These are phyloP conservation scores for Cercospora brassicicola DNA, from an alignment of 2,329 filamentous ascomycete genomes.

Conservation along the genomic window DNA sequence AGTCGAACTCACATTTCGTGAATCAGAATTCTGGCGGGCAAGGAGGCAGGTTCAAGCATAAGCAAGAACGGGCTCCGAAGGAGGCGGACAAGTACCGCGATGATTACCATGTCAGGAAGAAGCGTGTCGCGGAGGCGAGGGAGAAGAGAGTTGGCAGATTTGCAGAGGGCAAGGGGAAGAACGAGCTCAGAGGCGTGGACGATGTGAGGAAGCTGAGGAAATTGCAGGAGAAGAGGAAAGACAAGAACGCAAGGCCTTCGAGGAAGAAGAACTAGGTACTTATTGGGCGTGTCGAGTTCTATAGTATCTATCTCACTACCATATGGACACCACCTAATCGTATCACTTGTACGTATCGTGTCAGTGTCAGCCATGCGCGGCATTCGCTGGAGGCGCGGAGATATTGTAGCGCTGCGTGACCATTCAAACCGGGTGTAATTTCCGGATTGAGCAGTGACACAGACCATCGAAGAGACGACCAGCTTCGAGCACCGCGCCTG, in stretches of 20 bases:
- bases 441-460: not conserved
- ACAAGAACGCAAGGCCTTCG: slow-evolving; percentile 82
- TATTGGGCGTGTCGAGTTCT: not conserved
- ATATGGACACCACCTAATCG: not conserved
- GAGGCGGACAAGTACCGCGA: slow-evolving; percentile 87
- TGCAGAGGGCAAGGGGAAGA: slow-evolving; percentile 67
- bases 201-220: slow-evolving; percentile 83
- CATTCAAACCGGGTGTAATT: not conserved
- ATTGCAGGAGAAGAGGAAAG: slow-evolving; percentile 70
- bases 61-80: slow-evolving; percentile 83
- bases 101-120: slow-evolving; percentile 88
- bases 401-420: not conserved
- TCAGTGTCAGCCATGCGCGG: not conserved
- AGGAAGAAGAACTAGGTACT: slow-evolving; percentile 16
- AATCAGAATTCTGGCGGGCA: slow-evolving; percentile 38
- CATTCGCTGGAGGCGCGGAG: not conserved
- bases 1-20: slow-evolving; percentile 35
- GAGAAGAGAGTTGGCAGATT: slow-evolving; percentile 78
- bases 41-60: slow-evolving; percentile 75
- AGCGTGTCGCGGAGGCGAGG: slow-evolving; percentile 81
- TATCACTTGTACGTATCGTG: not conserved
- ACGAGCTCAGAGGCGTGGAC: slow-evolving; percentile 75
- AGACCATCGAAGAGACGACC: not conserved
- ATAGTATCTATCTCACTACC: not conserved
- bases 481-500: not conserved